phyloP scores from a whole-genome alignment of 2,329 filamentous ascomycete genomes.

The Periconia digitata region DNA sequence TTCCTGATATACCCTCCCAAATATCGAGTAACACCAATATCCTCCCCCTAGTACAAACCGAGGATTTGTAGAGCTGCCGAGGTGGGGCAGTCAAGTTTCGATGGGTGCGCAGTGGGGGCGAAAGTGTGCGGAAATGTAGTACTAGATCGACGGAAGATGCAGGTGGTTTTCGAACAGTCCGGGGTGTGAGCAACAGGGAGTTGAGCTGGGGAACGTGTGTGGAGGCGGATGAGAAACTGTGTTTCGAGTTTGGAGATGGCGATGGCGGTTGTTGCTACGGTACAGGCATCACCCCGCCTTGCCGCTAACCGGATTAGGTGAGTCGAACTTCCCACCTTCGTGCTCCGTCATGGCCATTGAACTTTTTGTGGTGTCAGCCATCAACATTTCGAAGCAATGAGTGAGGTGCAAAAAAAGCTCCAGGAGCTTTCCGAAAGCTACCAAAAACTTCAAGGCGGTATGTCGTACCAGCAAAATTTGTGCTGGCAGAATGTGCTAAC shows the following conservation, averaged over 20 bases:
- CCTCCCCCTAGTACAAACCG: not conserved
- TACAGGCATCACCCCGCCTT: conserved; percentile 8
- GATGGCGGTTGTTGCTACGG: conserved; percentile 11
- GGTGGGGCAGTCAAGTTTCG: not conserved
- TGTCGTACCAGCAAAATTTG: conserved; percentile 10
- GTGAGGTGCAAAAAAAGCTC: conserved; percentile 71
- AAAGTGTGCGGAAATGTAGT: not conserved
- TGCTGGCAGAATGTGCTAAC: conserved; percentile 17
- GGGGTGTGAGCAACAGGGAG: not conserved
- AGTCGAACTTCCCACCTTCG: not conserved
- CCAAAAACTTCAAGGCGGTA: conserved; percentile 82
- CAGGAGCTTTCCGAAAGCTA: conserved; percentile 86
- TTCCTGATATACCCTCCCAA: not conserved
- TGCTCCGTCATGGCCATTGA: not conserved
- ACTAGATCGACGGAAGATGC: not conserved
- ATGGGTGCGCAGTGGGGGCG: not conserved
- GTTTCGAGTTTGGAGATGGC: conserved; percentile 1
- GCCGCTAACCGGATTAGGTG: conserved; percentile 4
- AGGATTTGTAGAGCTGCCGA: not conserved
- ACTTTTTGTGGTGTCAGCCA: not conserved
- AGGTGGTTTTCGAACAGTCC: not conserved
- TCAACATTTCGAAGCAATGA: conserved; percentile 23
- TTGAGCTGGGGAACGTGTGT: not conserved
- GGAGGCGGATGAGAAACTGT: not conserved
- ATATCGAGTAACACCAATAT: not conserved